Conservation (phyloP, 345 rosid genomes). For the Rhodomyrtus tomentosa region DNA sequence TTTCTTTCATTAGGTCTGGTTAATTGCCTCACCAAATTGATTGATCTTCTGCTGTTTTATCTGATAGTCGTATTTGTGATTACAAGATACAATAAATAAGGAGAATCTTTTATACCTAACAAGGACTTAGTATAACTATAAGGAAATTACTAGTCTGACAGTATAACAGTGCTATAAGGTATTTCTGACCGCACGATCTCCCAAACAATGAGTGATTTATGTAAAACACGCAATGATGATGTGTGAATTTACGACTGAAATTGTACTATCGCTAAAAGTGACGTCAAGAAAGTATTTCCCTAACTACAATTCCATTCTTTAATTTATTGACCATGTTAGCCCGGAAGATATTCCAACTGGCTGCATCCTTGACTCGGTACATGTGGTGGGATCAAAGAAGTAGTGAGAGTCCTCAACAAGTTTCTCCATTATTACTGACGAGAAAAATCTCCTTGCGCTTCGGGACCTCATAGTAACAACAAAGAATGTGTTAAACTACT, state of each 20-base stretch:
- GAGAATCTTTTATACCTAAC: background rate
- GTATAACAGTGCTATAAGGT: too few species aligned
- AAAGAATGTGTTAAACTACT: conserved; percentile 8
- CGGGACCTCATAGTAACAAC: conserved; percentile 1
- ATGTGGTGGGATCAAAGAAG: background rate
- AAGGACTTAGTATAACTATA: too few species aligned
- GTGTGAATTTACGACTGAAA: too few species aligned
- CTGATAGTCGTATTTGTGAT: rapidly evolving
- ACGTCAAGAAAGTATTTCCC: too few species aligned
- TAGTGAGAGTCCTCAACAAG: background rate
- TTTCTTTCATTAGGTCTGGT: background rate
- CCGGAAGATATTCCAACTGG: background rate
- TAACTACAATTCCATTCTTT: background rate
- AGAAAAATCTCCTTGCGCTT: background rate
- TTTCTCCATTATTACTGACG: background rate
- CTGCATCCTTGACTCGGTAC: background rate
- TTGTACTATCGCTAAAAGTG: too few species aligned
- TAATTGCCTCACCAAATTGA: background rate
- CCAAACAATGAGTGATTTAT: too few species aligned
- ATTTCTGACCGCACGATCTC: too few species aligned
- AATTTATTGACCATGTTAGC: background rate
- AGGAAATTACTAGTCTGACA: too few species aligned
- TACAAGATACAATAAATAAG: background rate
- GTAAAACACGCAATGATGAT: too few species aligned
- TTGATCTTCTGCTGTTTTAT: background rate